Percentiles rank a stretch among this genome's conserved stretches.
phyloP scores from a whole-genome alignment of 345 rosid species.

The Gossypium arboreum region DNA sequence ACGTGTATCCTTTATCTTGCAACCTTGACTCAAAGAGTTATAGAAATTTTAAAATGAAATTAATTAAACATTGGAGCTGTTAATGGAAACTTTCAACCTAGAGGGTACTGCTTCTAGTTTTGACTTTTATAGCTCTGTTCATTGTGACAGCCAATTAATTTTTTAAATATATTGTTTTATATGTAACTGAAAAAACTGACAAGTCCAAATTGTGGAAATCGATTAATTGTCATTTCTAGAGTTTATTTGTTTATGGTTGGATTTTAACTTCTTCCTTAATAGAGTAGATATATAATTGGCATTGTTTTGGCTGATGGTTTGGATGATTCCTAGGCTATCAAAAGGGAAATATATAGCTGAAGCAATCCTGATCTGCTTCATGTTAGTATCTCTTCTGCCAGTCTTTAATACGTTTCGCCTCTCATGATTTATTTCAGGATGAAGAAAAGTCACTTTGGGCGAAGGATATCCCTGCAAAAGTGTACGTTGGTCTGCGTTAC shows the following conservation, averaged over 20 bases:
- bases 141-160: not conserved
- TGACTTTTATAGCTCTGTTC: not conserved
- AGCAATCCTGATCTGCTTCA: constrained; percentile 27
- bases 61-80: not conserved
- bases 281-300: not conserved
- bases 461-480: constrained; percentile 85
- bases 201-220: not conserved
- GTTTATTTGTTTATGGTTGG: not conserved
- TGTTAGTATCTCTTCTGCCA: not conserved
- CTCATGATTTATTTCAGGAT: constrained; percentile 46
- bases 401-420: constrained; percentile 5
- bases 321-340: not conserved
- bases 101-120: not conserved
- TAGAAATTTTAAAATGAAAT: not conserved
- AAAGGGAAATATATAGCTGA: not conserved
- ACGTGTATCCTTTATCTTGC: not conserved
- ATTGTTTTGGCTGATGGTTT: not conserved
- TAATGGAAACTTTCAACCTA: not conserved
- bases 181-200: not conserved
- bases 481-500: constrained; percentile 97
- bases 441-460: constrained; percentile 86
- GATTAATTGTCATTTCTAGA: not conserved
- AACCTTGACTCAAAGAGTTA: not conserved
- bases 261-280: not conserved
- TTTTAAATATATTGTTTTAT: not conserved